A percentile compares a stretch with the other conserved stretches of the same genome.
Evolutionary conservation across 495 filamentous ascomycete species (phyloP).

Genomic region (Annulohypoxylon bovei): DNA sequence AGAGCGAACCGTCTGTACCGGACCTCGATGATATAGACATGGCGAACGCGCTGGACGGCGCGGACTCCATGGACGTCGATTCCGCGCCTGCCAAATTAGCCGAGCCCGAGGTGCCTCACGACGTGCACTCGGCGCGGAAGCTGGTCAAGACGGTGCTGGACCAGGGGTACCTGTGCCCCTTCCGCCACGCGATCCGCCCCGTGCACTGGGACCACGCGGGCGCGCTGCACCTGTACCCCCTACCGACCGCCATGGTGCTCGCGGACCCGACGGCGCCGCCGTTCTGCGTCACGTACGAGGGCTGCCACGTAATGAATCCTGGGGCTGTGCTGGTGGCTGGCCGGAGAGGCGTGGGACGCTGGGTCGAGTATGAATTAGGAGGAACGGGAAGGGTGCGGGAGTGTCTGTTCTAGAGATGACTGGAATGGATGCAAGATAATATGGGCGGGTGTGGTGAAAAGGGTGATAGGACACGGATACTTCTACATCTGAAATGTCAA

Average conservation of each 20-base stretch:
- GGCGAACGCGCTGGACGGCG: conserved; percentile 39
- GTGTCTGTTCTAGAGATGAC: conserved; percentile 50
- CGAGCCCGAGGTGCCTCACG: conserved; percentile 52
- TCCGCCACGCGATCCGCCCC: conserved; percentile 77
- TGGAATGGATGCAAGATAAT: not conserved
- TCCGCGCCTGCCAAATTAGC: conserved; percentile 29
- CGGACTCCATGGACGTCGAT: conserved; percentile 61
- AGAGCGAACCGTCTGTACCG: conserved; percentile 30
- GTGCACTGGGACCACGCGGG: conserved; percentile 86
- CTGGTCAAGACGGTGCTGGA: conserved; percentile 93
- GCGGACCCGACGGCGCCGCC: conserved; percentile 81
- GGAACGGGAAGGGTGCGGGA: conserved; percentile 59
- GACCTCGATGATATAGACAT: conserved; percentile 48
- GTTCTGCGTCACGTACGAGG: conserved; percentile 90
- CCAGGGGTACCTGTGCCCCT: conserved; percentile 88
- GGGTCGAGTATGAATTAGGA: conserved; percentile 85
- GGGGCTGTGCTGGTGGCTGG: conserved; percentile 74
- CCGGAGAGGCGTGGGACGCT: conserved; percentile 71
- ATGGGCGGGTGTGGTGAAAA: no score
- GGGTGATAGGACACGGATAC: no score
- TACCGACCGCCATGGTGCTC: conserved; percentile 84
- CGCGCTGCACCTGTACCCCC: conserved; percentile 81
- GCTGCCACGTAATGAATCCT: conserved; percentile 96
- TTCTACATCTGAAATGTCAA: not conserved
- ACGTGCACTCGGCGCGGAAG: conserved; percentile 73